Evolutionary conservation across 305 asterid genomes (phyloP).

Genomic region (Solanum chacoense): DNA sequence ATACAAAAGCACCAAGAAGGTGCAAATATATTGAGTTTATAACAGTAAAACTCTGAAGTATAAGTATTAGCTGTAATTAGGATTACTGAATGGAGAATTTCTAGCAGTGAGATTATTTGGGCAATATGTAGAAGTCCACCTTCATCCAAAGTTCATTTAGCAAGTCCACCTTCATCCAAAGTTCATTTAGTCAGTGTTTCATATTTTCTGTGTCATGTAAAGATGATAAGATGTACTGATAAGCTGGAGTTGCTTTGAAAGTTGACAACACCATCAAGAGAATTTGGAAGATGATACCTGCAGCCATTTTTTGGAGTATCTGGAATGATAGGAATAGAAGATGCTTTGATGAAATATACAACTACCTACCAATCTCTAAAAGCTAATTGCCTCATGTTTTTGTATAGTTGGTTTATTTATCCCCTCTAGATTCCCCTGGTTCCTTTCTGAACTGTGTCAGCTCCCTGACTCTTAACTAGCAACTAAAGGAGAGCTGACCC

Average conservation of each 20-base stretch:
- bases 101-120: neutral
- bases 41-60: neutral
- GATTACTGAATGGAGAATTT: neutral
- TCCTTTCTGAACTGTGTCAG: neutral
- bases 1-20: neutral
- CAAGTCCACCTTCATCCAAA: neutral
- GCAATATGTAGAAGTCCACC: neutral
- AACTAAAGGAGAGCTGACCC: neutral
- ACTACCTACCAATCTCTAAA: neutral
- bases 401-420: neutral
- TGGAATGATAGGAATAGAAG: neutral
- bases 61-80: neutral
- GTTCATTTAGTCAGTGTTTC: neutral
- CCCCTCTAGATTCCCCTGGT: neutral
- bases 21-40: neutral
- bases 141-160: neutral
- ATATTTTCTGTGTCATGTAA: neutral
- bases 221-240: neutral
- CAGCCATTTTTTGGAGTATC: neutral
- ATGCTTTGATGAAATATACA: neutral
- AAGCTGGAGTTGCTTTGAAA: neutral
- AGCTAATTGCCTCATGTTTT: neutral
- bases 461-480: neutral
- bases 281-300: neutral
- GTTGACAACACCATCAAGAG: neutral